Conservation (phyloP, 2,329 filamentous ascomycete species). For the Ceratocystis albifundus region DNA sequence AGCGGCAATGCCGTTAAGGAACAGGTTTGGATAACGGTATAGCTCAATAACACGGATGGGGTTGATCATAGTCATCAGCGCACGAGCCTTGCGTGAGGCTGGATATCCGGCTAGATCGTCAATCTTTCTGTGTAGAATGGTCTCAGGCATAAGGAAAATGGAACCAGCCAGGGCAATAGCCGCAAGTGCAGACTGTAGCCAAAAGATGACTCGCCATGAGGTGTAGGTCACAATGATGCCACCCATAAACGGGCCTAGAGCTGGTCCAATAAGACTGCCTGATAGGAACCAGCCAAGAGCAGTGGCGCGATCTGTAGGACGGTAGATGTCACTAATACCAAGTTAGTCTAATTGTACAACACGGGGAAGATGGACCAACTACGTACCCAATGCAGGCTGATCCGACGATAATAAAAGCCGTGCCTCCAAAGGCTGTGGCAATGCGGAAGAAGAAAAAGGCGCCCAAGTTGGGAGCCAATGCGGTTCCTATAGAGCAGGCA, state of each 20-base stretch:
- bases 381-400: constrained; percentile 53
- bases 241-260: constrained; percentile 57
- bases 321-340: constrained; percentile 43
- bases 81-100: constrained; percentile 37
- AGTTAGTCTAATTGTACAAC: not conserved
- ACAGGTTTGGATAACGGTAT: constrained; percentile 57
- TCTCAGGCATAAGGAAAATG: constrained; percentile 59
- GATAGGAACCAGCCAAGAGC: constrained; percentile 63
- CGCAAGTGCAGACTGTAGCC: constrained; percentile 59
- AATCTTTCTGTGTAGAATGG: constrained; percentile 53
- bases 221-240: constrained; percentile 66
- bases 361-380: not conserved
- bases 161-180: constrained; percentile 48
- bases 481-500: constrained; percentile 58
- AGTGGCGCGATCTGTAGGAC: constrained; percentile 56
- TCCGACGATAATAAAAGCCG: constrained; percentile 61
- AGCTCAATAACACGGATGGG: constrained; percentile 52
- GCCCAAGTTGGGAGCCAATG: constrained; percentile 57
- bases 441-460: constrained; percentile 65
- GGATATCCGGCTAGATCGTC: constrained; percentile 49
- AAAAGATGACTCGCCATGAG: constrained; percentile 65
- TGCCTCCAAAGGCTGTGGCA: constrained; percentile 63
- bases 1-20: constrained; percentile 47
- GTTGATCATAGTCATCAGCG: constrained; percentile 53
- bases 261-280: constrained; percentile 60